Evolutionary conservation across 805 yeast species (phyloP).

Genomic region (Saccharomycopsis sp.): DNA sequence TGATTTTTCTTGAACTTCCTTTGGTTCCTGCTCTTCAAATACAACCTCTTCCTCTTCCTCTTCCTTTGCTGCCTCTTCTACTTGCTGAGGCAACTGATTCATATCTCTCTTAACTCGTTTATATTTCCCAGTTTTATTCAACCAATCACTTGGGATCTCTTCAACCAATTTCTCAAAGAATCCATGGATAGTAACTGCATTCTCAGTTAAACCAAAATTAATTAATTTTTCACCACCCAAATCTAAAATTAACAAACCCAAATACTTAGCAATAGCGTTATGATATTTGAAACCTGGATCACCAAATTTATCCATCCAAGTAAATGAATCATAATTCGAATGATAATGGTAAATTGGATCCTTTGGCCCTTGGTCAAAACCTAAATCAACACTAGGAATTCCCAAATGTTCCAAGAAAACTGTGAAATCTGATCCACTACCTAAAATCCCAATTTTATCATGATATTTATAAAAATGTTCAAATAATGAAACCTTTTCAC

Average conservation of each 20-base stretch:
- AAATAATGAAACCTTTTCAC: slow-evolving; percentile 25
- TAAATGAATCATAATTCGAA: slow-evolving; percentile 63
- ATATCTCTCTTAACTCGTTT: too few species aligned
- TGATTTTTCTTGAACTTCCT: not conserved
- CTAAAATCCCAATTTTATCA: slow-evolving; percentile 40
- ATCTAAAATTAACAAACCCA: slow-evolving; percentile 44
- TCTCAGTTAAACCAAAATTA: slow-evolving; percentile 31
- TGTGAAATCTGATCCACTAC: slow-evolving; percentile 68
- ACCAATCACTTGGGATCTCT: slow-evolving; percentile 35
- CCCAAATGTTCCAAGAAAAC: slow-evolving; percentile 55
- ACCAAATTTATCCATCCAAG: slow-evolving; percentile 60
- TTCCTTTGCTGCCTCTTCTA: too few species aligned
- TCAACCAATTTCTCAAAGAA: slow-evolving; percentile 34
- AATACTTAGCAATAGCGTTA: slow-evolving; percentile 44
- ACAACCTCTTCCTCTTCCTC: not conserved
- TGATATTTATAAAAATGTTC: slow-evolving; percentile 31
- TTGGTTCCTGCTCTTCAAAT: not conserved
- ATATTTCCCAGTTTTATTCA: too few species aligned
- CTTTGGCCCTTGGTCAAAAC: slow-evolving; percentile 37
- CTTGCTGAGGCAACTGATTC: too few species aligned
- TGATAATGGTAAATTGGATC: slow-evolving; percentile 71
- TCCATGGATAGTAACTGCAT: slow-evolving; percentile 34
- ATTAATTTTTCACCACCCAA: slow-evolving; percentile 44
- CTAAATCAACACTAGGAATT: slow-evolving; percentile 53
- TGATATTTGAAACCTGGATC: slow-evolving; percentile 60